These are phyloP conservation scores for Tylopilus sp. DNA, from an alignment of 768 basidiomycete species.

Conservation along the genomic window DNA sequence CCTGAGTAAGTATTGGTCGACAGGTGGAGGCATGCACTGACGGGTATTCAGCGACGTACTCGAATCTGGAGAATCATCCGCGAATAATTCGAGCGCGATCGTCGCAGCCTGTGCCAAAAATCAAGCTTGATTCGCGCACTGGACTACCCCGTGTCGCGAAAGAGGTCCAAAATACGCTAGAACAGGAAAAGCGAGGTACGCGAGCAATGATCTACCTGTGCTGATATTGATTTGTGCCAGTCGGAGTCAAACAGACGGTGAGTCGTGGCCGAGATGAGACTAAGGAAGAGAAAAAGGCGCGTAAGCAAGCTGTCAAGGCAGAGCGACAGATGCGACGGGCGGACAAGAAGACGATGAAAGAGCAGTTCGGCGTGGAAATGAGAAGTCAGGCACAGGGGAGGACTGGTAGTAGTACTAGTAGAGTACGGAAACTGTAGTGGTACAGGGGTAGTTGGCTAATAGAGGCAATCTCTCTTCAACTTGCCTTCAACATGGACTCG, in stretches of 20 bases:
- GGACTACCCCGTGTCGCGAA: constrained; percentile 60
- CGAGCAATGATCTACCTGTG: neutral
- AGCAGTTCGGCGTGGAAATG: constrained; percentile 60
- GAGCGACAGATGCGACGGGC: constrained; percentile 60
- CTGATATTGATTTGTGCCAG: constrained; percentile 9
- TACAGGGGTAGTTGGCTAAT: neutral
- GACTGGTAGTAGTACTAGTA: constrained; percentile 40
- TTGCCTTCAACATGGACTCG: constrained; percentile 27
- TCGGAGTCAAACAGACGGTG: constrained; percentile 46
- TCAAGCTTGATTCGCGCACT: constrained; percentile 69
- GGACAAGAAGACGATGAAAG: constrained; percentile 66
- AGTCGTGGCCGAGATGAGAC: constrained; percentile 74
- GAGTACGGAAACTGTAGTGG: constrained; percentile 19
- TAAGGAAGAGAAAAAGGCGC: constrained; percentile 65
- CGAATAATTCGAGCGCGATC: constrained; percentile 73
- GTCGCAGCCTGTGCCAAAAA: constrained; percentile 53
- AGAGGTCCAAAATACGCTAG: constrained; percentile 19
- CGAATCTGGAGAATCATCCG: constrained; percentile 98
- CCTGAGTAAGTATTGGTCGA: constrained; percentile 56
- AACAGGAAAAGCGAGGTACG: constrained; percentile 29
- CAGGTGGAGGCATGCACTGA: constrained; percentile 5
- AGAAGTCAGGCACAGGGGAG: constrained; percentile 53
- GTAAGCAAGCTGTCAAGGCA: constrained; percentile 67
- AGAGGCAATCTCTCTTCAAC: too few relatives aligned
- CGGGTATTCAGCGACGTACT: constrained; percentile 76